Base-by-base conservation (phyloP, 352 stramenopile genomes). In the Phytophthora idaei region DNA sequence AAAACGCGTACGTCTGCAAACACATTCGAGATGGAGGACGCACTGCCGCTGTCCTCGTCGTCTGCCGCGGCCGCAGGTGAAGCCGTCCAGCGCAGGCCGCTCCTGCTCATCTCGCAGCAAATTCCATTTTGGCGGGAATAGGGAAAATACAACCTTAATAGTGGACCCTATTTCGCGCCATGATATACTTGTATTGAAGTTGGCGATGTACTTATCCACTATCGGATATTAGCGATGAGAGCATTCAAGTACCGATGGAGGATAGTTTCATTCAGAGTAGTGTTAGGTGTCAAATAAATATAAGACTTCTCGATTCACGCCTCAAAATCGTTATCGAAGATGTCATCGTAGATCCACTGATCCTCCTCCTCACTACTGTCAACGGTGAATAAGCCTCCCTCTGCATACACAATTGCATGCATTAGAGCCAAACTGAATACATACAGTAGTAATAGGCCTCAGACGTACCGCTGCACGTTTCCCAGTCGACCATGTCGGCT, bases 241-340 rank as follows among this genome's bases (percentile, higher is more conserved):
- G 29, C 29, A 34, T 34, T 34, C 7, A 34, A 34, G 7, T 34
- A 34, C 29, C 29, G 7, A 7, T 8, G 29, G 29, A 34, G 7
- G 29, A 7, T 34, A 34, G 29, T 7, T 34, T 34, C 21, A 12
- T 39, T 39, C 12, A 39, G 34, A 39, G 6, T 34, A 34, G 36
- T 42, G 1, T 10, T 42, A 4, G 15, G 10, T 45, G 9, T 50
- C 15, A 31, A 31, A 15, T 15, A 50, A 31, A n/a, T 31, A 27
- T 31, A 50, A 31, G 36, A 52, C 6, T 48, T 31, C 1, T 37
- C 7, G 11, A 39, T 17, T 69, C 49, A 74, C 21, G 28, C 17
- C 31, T 87, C 77, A 49, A 91, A 93, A 52, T 90, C 82, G 53
- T 76, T 90, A 41, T 93, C 85, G 0, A 78, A 83, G 17, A 93